Base-by-base conservation (phyloP, 192 early-diverging fungal genomes). In the Rhizophagus sp. region DNA sequence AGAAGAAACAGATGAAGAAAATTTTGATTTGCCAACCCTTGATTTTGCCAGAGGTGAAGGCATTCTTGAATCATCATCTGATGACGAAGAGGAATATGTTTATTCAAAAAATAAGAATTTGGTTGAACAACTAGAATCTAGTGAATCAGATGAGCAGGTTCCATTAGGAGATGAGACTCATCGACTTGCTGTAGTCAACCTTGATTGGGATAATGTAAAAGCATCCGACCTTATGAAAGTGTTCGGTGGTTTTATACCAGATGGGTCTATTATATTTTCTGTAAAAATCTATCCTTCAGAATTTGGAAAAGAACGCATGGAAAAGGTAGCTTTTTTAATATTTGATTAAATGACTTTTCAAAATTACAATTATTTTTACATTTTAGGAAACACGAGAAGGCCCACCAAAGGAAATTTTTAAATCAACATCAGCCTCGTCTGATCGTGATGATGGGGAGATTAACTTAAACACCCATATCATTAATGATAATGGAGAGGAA, bases 131-230 rank as follows among this genome's bases (percentile, higher is more conserved):
- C 76, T 82, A 0, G 84, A 82, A 47, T 88, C 84, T 0, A 89
- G 87, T n/a, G 88, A 90, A 52, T 83, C 70, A 11, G 83, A 85
- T 27, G 79, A 82, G n/a, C 72, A 88, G 76, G 82, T 92, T 44
- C 85, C 86, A 27, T 70, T 82, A 79, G 91, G 89, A 22, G 92
- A 90, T 4, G 88, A 90, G 71, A 92, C 96, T 1, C 80, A 82
- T 30, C 87, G 97, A 30, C 90, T 98, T 74, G 97, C 97, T 22
- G 88, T 90, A 15, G 94, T 98, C 33, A 97, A 97, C 80, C 82
- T 99, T 90, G 97, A 99, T 82, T 98, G 97, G 97, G 94, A 96
- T 80, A 91, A 99, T 73, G 87, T 99, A 73, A 96, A 94, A 76
- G 91, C 97, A 0, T 80, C 82, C 0, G 97, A 99, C 82, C 85